A percentile compares a stretch with the other conserved stretches of the same genome.
Conservation (phyloP, 2,329 filamentous ascomycete species). For the Ustilaginoidea virens region DNA sequence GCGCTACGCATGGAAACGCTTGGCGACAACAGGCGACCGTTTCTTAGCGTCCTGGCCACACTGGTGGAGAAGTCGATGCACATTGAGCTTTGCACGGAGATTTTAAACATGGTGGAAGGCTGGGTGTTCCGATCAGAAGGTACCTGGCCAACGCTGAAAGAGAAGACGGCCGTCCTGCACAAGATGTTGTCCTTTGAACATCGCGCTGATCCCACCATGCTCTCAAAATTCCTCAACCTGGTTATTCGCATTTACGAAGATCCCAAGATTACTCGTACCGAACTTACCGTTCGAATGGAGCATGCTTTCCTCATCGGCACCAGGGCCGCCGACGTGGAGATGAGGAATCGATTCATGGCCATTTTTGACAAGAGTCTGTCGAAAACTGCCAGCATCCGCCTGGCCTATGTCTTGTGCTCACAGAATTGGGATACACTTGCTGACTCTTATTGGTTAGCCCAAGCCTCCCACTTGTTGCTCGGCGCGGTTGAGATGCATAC, state of each 20-base stretch:
- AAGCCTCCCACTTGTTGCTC: constrained; percentile 84
- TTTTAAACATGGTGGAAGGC: constrained; percentile 79
- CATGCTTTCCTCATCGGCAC: constrained; percentile 96
- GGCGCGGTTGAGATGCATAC: constrained; percentile 78
- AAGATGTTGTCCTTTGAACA: constrained; percentile 97
- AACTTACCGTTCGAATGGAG: constrained; percentile 92
- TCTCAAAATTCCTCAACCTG: constrained; percentile 86
- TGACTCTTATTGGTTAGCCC: constrained; percentile 93
- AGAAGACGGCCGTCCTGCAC: constrained; percentile 96
- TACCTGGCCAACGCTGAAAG: constrained; percentile 92
- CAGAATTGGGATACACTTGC: constrained; percentile 96
- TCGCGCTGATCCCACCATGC: constrained; percentile 63
- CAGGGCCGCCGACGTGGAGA: constrained; percentile 81
- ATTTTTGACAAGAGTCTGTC: constrained; percentile 93
- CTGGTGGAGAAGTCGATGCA: constrained; percentile 91
- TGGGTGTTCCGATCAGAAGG: constrained; percentile 96
- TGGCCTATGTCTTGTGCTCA: constrained; percentile 76
- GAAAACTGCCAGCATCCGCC: constrained; percentile 75
- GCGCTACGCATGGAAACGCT: constrained; percentile 84
- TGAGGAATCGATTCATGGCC: constrained; percentile 91
- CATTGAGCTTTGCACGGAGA: constrained; percentile 75
- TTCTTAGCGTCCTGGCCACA: constrained; percentile 86
- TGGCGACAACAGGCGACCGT: constrained; percentile 79
- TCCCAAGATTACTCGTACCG: constrained; percentile 83
- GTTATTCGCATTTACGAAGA: constrained; percentile 98